Evolutionary conservation across 2,329 filamentous ascomycete genomes (phyloP).

Genomic region (Beauveria bassiana): DNA sequence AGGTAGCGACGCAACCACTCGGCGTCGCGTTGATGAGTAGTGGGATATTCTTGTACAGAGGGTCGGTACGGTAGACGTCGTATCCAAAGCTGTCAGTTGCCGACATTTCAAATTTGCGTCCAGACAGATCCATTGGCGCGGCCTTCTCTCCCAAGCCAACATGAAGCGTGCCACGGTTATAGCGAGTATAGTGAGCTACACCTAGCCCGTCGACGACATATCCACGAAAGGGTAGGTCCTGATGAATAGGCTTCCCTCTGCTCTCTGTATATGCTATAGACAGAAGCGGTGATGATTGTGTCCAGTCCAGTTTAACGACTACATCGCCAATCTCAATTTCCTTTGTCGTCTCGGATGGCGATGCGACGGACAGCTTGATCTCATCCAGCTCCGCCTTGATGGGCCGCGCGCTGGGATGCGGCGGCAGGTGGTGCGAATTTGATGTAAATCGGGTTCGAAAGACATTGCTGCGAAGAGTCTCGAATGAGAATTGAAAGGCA

Average conservation of each 20-base stretch:
- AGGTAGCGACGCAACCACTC: conserved; percentile 55
- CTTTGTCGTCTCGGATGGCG: conserved; percentile 25
- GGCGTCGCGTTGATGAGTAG: conserved; percentile 62
- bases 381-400: conserved; percentile 28
- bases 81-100: conserved; percentile 69
- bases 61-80: conserved; percentile 62
- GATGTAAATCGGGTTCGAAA: conserved; percentile 64
- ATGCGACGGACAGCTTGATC: conserved; percentile 23
- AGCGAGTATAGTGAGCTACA: conserved; percentile 56
- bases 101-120: conserved; percentile 56
- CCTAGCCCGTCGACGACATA: conserved; percentile 56
- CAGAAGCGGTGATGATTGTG: conserved; percentile 44
- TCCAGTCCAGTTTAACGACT: conserved; percentile 52
- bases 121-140: conserved; percentile 64
- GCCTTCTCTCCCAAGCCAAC: conserved; percentile 66
- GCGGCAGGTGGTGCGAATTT: conserved; percentile 52
- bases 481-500: conserved; percentile 53
- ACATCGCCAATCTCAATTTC: conserved; percentile 40
- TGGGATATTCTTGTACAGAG: conserved; percentile 69
- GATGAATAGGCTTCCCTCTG: conserved; percentile 46
- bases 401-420: conserved; percentile 52
- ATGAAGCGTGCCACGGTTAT: conserved; percentile 55
- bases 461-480: conserved; percentile 52
- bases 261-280: conserved; percentile 41
- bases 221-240: conserved; percentile 57